Evolutionary conservation across 73 alveolate genomes (phyloP).

Genomic region (Stentor coeruleus): DNA sequence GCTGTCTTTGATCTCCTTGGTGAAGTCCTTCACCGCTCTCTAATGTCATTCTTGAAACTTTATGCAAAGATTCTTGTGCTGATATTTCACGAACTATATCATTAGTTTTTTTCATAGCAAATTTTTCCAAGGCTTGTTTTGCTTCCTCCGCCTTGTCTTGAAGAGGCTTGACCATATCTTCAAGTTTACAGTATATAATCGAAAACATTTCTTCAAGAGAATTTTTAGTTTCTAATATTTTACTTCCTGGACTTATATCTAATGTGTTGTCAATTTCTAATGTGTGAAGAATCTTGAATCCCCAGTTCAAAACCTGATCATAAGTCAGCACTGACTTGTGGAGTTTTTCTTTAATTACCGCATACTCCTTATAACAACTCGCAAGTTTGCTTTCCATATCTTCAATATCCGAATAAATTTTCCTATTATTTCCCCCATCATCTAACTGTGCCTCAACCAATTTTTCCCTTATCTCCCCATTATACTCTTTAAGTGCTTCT

Average conservation of each 20-base stretch:
- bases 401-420: slow-evolving; percentile 11
- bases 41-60: too few relatives aligned
- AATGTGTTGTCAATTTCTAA: neutral
- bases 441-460: neutral
- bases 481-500: slow-evolving; percentile 50
- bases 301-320: slow-evolving; percentile 23
- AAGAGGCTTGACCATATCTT: neutral
- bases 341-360: neutral
- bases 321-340: neutral
- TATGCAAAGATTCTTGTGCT: too few relatives aligned
- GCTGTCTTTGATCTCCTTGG: too few relatives aligned
- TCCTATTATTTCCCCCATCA: neutral
- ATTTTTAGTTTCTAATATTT: neutral
- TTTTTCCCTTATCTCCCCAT: slow-evolving; percentile 23
- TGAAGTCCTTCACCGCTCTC: too few relatives aligned
- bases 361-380: neutral
- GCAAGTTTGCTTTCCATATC: neutral
- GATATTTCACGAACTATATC: neutral
- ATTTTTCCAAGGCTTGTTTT: neutral
- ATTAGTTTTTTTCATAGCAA: neutral
- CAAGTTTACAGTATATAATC: neutral
- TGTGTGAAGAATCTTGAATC: neutral
- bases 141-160: neutral
- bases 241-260: neutral
- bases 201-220: slow-evolving; percentile 8